These are phyloP conservation scores for Lagenaria siceraria DNA, from an alignment of 306 rosid genomes.

Conservation along the genomic window DNA sequence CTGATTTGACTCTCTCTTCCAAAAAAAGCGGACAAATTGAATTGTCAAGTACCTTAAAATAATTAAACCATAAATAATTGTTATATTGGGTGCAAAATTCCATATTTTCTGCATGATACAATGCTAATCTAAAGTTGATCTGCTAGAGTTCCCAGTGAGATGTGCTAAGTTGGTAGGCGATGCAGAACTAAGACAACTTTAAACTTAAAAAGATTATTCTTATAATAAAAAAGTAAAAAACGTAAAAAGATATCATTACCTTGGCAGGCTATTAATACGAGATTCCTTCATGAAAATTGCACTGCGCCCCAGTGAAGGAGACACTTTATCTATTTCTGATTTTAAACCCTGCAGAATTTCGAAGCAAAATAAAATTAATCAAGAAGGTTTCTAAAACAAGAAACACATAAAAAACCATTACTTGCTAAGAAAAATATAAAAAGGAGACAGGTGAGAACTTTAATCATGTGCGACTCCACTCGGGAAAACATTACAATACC, in stretches of 20 bases:
- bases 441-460: background rate
- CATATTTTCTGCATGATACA: background rate
- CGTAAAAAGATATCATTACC: constrained; percentile 25
- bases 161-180: background rate
- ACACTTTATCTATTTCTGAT: constrained; percentile 92
- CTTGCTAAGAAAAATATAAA: background rate
- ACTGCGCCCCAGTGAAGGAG: constrained; percentile 84
- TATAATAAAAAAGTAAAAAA: no score
- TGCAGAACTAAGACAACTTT: constrained; percentile 3
- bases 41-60: constrained; percentile 71
- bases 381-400: background rate
- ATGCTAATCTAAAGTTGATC: background rate
- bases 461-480: background rate
- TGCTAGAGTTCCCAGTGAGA: background rate
- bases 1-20: constrained; percentile 98
- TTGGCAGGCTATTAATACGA: constrained; percentile 82
- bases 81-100: constrained; percentile 5
- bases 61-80: background rate
- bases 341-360: constrained; percentile 59
- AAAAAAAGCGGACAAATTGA: constrained; percentile 97
- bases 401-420: background rate
- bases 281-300: constrained; percentile 81
- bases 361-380: background rate
- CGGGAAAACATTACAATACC: background rate
- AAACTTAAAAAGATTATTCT: background rate